Evolutionary conservation across 306 rosid species (phyloP).

Genomic region (Gastrolobium bilobum): DNA sequence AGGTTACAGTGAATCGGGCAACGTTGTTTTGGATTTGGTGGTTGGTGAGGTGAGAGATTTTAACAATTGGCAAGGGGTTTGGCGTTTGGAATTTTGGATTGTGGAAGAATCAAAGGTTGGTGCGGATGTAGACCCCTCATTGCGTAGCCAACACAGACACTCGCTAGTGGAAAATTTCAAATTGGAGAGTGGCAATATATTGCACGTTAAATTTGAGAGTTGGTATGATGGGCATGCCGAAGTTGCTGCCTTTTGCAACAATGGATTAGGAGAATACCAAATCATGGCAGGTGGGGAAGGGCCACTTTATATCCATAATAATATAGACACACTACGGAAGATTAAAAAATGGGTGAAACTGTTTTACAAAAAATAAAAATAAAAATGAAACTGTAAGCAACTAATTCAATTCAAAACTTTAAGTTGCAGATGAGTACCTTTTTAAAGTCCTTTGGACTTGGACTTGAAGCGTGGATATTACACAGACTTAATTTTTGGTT

Average conservation of each 20-base stretch:
- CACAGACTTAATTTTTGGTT: too few relatives aligned
- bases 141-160: not conserved
- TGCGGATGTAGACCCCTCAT: slow-evolving; percentile 41
- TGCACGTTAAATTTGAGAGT: not conserved
- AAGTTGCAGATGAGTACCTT: too few relatives aligned
- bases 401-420: too few relatives aligned
- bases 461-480: too few relatives aligned
- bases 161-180: not conserved
- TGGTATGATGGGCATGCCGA: not conserved
- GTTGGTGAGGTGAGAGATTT: slow-evolving; percentile 27
- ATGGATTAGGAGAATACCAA: not conserved
- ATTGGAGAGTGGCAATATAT: not conserved
- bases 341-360: too few relatives aligned
- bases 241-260: not conserved
- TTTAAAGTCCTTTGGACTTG: too few relatives aligned
- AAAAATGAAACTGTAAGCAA: too few relatives aligned
- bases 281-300: too few relatives aligned
- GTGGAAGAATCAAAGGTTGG: slow-evolving; percentile 60
- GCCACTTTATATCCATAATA: too few relatives aligned
- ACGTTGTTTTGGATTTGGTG: not conserved
- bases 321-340: too few relatives aligned
- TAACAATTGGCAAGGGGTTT: not conserved
- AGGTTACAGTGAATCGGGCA: not conserved
- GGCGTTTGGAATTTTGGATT: not conserved
- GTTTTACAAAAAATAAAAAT: too few relatives aligned